Conservation (phyloP, 306 rosid species). For the Cucumis cinereus region DNA sequence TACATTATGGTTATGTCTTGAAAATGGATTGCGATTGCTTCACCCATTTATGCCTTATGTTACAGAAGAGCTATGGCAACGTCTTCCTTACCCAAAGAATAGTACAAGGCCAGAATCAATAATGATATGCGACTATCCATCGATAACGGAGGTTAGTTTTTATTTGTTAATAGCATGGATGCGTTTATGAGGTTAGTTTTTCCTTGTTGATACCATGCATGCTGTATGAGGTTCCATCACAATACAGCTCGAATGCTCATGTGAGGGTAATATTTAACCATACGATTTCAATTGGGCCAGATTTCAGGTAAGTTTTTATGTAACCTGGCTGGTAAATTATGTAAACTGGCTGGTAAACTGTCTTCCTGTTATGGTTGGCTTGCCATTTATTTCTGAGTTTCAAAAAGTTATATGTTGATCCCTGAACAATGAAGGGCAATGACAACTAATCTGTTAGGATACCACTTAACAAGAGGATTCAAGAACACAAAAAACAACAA, state of each 20-base stretch:
- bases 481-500: too few species aligned
- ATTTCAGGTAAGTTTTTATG: not conserved
- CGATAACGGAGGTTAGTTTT: constrained; percentile 54
- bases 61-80: constrained; percentile 98
- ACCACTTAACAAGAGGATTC: too few species aligned
- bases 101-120: constrained; percentile 48
- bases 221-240: not conserved
- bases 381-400: not conserved
- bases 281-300: not conserved
- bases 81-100: constrained; percentile 67
- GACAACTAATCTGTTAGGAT: not conserved
- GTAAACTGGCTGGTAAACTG: not conserved
- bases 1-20: constrained; percentile 89
- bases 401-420: not conserved
- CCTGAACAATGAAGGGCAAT: not conserved
- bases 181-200: not conserved
- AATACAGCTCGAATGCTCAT: not conserved
- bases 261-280: not conserved
- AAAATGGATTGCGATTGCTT: constrained; percentile 81
- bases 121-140: constrained; percentile 70
- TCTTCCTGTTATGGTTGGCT: not conserved
- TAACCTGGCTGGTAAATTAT: not conserved
- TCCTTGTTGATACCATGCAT: not conserved
- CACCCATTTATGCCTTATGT: constrained; percentile 98
- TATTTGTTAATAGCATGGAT: not conserved